A percentile compares a stretch with the other conserved stretches of the same genome.
phyloP scores from a whole-genome alignment of 192 early-diverging fungal genomes.

The Backusella psychrophila region DNA sequence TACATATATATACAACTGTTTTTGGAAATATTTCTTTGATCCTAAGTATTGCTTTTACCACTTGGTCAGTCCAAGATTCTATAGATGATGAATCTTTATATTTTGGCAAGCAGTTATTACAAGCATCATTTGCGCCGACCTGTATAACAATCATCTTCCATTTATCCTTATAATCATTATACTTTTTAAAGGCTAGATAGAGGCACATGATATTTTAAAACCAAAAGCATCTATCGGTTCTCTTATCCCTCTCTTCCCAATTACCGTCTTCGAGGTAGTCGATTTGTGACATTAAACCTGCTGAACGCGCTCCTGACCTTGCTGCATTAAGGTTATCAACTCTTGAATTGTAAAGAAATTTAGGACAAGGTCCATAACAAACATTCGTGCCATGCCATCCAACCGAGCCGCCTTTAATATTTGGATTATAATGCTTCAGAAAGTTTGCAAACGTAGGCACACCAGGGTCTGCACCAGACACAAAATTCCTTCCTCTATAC shows the following conservation, averaged over 20 bases:
- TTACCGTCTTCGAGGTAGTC: neutral
- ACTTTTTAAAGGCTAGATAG: neutral
- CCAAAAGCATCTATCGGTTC: neutral
- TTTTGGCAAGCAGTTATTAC: neutral
- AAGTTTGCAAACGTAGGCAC: neutral
- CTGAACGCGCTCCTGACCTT: neutral
- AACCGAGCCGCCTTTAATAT: neutral
- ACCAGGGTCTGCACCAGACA: neutral
- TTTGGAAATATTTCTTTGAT: neutral
- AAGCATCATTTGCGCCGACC: neutral
- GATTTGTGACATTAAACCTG: neutral
- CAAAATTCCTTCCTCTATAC: neutral
- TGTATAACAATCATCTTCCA: constrained; percentile 1
- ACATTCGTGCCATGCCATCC: neutral
- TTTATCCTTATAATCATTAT: neutral
- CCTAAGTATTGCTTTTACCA: neutral
- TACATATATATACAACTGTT: neutral
- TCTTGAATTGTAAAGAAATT: neutral
- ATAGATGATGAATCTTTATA: neutral
- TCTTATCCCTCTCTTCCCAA: neutral
- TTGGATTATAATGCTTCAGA: neutral
- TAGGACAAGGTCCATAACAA: neutral
- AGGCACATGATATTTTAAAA: neutral
- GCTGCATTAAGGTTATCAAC: neutral
- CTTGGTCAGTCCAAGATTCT: neutral